Percentiles rank a stretch among this genome's conserved stretches.
Conservation (phyloP, 176 grass and related monocot genomes). For the bread wheat (Triticum aestivum) region IWGSC_CS_RefSeq_v2.1 NC_057796.1:476612541-476613040, state of each 20-base stretch:
- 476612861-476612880: background rate
- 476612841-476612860: background rate
- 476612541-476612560: too few relatives aligned
- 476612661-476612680: background rate
- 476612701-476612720: background rate
- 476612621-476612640: background rate
- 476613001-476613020: background rate
- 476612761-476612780: background rate
- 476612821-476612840: background rate
- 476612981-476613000: slow-evolving; percentile 36
- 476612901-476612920: background rate
- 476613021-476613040: slow-evolving; percentile 32
- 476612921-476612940: background rate
- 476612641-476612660: background rate
- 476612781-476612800: background rate
- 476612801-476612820: background rate
- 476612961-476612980: background rate
- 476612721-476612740: background rate
- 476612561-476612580: background rate
- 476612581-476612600: background rate
- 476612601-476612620: slow-evolving; percentile 6
- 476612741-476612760: too few relatives aligned
- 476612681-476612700: background rate
- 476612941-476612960: slow-evolving; percentile 21
- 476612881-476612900: slow-evolving; percentile 10